Evolutionary conservation across 306 rosid species (phyloP), one percentile per base, ranked within the genome.

Genomic region (Quercus alba): DNA sequence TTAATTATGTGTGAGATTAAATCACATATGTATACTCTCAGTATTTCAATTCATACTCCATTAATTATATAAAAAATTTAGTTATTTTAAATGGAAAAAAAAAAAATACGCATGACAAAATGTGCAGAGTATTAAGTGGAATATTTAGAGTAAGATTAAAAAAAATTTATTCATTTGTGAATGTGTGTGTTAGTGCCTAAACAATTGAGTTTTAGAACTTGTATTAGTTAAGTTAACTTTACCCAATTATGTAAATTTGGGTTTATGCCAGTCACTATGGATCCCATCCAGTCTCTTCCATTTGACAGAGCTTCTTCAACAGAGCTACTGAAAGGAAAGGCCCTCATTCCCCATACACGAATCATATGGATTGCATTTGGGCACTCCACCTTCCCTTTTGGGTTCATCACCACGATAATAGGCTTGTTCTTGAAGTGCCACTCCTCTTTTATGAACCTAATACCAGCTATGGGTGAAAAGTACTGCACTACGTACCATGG

Each of bases 401-500:
- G 68, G 72, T 73, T 77, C 74, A 84, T 3, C 77, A 79, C 82
- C 54, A 81, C 88, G 7, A 81, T 33, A 9, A 70, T 73, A 5
- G 90, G 88, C 75, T 84, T 77, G 23, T 81, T 76, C 61, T 62
- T 81, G 52, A 75, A 82, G 15, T 84, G 38, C 90, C 90, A 87
- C 58, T 76, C 76, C 44, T 84, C 82, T 64, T 70, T 83, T 0
- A 87, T 71, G 75, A 58, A 82, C 58, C 78, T 81, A 58, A 70
- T 30, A 4, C 85, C 89, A 3, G 68, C 76, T 3, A 75, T 70
- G 17, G 74, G 7, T 31, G 73, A 55, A 51, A 28, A 59, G 38
- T 52, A 56, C 15, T 72, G 88, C 5, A 85, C 75, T 35, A 76
- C 63, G 20, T 78, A 81, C 87, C 87, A 86, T 3, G 83, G 75